Evolutionary conservation across 2,329 filamentous ascomycete species (phyloP), one percentile per base, ranked within the genome.

Genomic region (Fusarium albosuccineum): DNA sequence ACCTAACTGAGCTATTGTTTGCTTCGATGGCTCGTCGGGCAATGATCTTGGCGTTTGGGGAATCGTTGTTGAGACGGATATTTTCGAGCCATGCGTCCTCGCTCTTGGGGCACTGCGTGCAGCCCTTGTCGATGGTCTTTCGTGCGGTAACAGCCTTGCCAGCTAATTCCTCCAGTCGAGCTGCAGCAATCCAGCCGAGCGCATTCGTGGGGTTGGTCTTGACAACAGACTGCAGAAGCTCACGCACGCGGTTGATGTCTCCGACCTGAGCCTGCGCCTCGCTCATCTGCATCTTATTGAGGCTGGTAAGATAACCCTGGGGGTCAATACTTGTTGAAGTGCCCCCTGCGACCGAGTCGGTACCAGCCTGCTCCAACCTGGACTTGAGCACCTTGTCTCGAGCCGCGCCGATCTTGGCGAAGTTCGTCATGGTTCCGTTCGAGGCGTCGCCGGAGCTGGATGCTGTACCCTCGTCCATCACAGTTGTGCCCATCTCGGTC

Each of bases 71-170:
- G 3, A 99, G 83, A 55, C 94, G 89, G 69, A 99, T 98, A 57
- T 95, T 97, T 78, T 99, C 96, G 40, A 98, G 82, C 97, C 97
- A 99, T 6, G 91, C 92, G 76, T 97, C 96, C 78, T 97, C 94
- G 68, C 91, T 97, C 79, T 95, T 96, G 0, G 95, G 96, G 72
- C 95, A 98, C 72, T 94, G 88, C 68, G 95, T 90, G 75, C 94
- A 97, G 1, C 95, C 97, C 72, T 92, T 88, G 3, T 92, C 89
- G 63, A 99, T 97, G 37, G 97, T 87, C 72, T 92, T 96, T 57
- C 95, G 89, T 11, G 96, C 96, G 4, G 94, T 91, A 7, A 97
- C 94, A 57, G 92, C 91, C 79, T 97, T 97, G 44, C 95, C 95
- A 4, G 96, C 96, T 64, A 97, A 84, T 77, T 98, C 94, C 78